These are phyloP conservation scores for Closterium sp. DNA, from an alignment of 139 green algal species.

Conservation along the genomic window DNA sequence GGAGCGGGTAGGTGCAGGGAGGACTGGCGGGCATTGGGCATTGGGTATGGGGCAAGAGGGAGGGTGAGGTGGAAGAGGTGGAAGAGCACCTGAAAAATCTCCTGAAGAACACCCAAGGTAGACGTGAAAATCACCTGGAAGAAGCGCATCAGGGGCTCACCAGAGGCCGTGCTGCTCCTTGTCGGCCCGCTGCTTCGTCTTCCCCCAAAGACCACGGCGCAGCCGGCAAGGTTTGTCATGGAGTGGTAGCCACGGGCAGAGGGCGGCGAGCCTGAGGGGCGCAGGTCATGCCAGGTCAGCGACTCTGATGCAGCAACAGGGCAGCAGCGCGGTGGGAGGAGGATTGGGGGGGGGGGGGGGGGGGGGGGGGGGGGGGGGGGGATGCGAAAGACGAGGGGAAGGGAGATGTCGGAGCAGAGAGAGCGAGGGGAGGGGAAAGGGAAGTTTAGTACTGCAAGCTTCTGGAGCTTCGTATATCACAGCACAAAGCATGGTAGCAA, in stretches of 20 bases:
- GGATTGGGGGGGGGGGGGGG: background rate
- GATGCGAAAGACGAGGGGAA: background rate
- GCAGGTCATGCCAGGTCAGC: conserved; percentile 9
- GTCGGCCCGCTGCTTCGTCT: background rate
- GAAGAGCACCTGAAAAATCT: background rate
- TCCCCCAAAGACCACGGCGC: conserved; percentile 9
- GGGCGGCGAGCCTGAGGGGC: background rate
- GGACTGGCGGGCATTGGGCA: too few relatives aligned
- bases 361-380: background rate
- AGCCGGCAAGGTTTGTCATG: background rate
- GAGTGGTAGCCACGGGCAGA: conserved; percentile 17
- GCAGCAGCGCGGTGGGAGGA: background rate
- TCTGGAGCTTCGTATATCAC: background rate
- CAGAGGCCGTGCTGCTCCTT: background rate
- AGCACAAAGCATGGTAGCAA: background rate
- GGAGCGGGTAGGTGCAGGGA: too few relatives aligned
- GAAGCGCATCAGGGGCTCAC: background rate
- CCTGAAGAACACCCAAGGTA: background rate
- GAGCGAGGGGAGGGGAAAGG: background rate
- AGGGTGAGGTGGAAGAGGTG: too few relatives aligned
- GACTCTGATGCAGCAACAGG: background rate
- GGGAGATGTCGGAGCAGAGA: background rate
- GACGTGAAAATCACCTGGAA: background rate
- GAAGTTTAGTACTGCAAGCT: too few relatives aligned
- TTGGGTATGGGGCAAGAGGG: too few relatives aligned